Conservation (phyloP, 805 yeast genomes). For the Ogataea polymorpha region DNA sequence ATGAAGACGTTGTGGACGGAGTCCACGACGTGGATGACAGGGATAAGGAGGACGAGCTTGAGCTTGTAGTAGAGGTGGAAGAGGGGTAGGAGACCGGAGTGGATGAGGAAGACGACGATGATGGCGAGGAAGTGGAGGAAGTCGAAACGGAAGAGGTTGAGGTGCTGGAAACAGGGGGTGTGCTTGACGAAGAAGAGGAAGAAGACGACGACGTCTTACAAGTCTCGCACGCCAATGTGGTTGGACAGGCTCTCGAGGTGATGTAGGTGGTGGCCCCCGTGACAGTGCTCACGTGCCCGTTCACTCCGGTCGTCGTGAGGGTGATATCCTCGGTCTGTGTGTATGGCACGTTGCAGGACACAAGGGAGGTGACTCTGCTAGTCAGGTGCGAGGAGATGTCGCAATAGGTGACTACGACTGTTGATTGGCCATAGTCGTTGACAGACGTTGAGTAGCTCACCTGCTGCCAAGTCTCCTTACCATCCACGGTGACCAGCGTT, state of each 20-base stretch:
- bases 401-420: constrained; percentile 25
- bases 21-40: constrained; percentile 1
- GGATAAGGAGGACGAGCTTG: constrained; percentile 17
- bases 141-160: not conserved
- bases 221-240: constrained; percentile 4
- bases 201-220: constrained; percentile 4
- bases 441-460: constrained; percentile 17
- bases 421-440: constrained; percentile 18
- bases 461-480: constrained; percentile 20
- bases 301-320: constrained; percentile 1
- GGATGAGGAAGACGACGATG: no score
- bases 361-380: constrained; percentile 12
- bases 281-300: constrained; percentile 9
- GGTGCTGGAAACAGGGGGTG: no score
- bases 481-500: constrained; percentile 19
- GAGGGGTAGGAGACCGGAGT: no score
- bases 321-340: constrained; percentile 12
- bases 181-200: constrained; percentile 4
- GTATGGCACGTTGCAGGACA: constrained; percentile 20
- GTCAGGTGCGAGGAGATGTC: constrained; percentile 16
- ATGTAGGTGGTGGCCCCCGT: constrained; percentile 5
- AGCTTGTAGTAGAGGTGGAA: constrained; percentile 9
- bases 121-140: not conserved
- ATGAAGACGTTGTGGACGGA: not conserved
- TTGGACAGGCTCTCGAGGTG: constrained; percentile 9